Base-by-base conservation (phyloP, 2,329 filamentous ascomycete genomes). In the Diaporthe australafricana region DNA sequence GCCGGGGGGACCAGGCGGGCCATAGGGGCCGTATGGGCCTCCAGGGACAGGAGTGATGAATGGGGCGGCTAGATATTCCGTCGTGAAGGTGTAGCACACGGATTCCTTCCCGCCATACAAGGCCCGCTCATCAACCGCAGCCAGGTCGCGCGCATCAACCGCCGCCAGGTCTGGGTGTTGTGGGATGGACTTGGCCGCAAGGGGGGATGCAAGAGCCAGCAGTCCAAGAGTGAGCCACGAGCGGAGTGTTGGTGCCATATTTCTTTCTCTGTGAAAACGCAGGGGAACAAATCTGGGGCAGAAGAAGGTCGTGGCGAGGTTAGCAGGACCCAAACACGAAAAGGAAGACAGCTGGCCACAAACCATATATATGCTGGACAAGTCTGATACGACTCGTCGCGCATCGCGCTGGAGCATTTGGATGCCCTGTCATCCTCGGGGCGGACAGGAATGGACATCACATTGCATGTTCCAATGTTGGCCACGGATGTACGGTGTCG, bases 211-310 rank as follows among this genome's bases (percentile, higher is more conserved):
- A 47, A 69, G 53, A 40, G 66, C 66, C 52, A 69, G 66, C 53
- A 69, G 53, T 42, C 66, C 66, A 38, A 69, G 53, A n/a, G 42
- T 40, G 53, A 69, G 67, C 53, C 42, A 60, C 53, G 67, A 52
- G 67, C 67, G 45, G 16, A 60, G 32, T 56, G 42, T 60, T 60
- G 53, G 22, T 25, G 67, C 53, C 53, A 60, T 69, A n/a, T 22
- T 50, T 69, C 48, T 68, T 42, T 53, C 50, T 25, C 22, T 27
- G 45, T 48, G 16, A 16, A 60, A 32, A 30, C 22, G 25, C 5
- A 60, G 55, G 17, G 12, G 14, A n/a, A 40, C 45, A 5, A n/a
- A 35, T 56, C 17, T 20, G n/a, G 40, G 53, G 42, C 66, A 68
- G 16, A 68, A 68, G 53, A 48, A 68, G 40, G 55, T 48, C 53